phyloP scores from a whole-genome alignment of 208 protist genomes.

The Wallacemonas collosoma region DNA sequence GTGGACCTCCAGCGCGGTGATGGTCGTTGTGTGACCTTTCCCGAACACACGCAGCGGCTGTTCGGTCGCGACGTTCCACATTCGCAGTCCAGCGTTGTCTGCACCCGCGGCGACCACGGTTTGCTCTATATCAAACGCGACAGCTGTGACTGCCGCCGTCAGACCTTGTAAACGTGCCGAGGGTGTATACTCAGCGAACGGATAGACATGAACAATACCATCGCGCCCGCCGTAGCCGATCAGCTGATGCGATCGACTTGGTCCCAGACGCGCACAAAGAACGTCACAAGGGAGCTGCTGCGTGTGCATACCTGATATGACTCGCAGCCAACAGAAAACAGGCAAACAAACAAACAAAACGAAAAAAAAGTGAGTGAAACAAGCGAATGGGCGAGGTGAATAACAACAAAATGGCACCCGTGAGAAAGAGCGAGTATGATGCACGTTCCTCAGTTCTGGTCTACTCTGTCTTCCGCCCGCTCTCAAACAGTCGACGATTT shows the following conservation, averaged over 20 bases:
- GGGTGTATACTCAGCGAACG: constrained; percentile 58
- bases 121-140: constrained; percentile 71
- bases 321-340: constrained; percentile 20
- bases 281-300: constrained; percentile 71
- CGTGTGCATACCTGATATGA: constrained; percentile 33
- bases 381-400: background rate
- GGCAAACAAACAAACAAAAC: background rate
- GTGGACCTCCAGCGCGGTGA: constrained; percentile 71
- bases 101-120: constrained; percentile 55
- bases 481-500: too few species aligned
- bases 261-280: constrained; percentile 55
- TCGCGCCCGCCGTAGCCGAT: constrained; percentile 74
- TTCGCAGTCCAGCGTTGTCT: constrained; percentile 55
- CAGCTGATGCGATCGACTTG: constrained; percentile 54
- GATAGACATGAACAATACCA: constrained; percentile 58
- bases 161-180: constrained; percentile 57
- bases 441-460: too few species aligned
- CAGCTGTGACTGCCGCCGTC: constrained; percentile 50
- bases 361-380: constrained; percentile 19
- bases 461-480: too few species aligned
- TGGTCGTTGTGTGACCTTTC: constrained; percentile 57
- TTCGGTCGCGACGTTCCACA: constrained; percentile 75
- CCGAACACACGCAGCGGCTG: constrained; percentile 58
- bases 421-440: too few species aligned
- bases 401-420: background rate